A percentile compares a stretch with the other conserved stretches of the same genome.
These are phyloP conservation scores for Silybum marianum DNA, from an alignment of 129 eudicot genomes.

Conservation along the genomic window DNA sequence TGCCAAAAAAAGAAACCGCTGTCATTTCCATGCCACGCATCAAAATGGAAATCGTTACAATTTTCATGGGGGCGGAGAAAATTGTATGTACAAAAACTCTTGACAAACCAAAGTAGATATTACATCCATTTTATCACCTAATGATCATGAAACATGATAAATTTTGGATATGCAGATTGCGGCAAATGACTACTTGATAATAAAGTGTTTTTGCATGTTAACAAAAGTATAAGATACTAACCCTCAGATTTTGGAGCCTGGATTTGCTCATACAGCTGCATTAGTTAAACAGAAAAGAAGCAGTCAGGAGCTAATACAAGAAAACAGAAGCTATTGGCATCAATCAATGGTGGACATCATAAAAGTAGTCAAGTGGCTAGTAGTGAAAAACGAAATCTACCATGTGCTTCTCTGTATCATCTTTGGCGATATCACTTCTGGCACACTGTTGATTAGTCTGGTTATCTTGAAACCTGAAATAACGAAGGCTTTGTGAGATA, in stretches of 20 bases:
- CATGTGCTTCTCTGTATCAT: conserved; percentile 41
- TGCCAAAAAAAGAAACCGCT: not conserved
- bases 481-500: conserved; percentile 6
- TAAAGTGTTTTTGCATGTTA: not conserved
- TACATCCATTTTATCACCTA: not conserved
- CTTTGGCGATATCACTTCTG: conserved; percentile 36
- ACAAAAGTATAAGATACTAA: conserved; percentile 37
- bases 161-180: not conserved
- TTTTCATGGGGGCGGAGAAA: not conserved
- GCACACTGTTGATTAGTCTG: conserved; percentile 41
- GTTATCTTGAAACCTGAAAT: conserved; percentile 51
- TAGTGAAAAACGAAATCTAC: conserved; percentile 33
- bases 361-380: not conserved
- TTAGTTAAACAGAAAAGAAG: conserved; percentile 19
- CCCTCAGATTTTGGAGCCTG: conserved; percentile 58
- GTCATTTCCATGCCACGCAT: not conserved
- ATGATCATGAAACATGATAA: conserved; percentile 7
- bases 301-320: conserved; percentile 5
- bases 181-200: not conserved
- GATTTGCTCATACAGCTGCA: conserved; percentile 56
- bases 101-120: conserved; percentile 13
- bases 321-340: not conserved
- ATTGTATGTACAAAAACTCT: not conserved
- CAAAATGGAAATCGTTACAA: not conserved
- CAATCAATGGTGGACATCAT: conserved; percentile 4